Percentiles rank a stretch among this genome's conserved stretches.
Evolutionary conservation across 495 filamentous ascomycete species (phyloP).

Genomic region (Mytilinidion resinicola): DNA sequence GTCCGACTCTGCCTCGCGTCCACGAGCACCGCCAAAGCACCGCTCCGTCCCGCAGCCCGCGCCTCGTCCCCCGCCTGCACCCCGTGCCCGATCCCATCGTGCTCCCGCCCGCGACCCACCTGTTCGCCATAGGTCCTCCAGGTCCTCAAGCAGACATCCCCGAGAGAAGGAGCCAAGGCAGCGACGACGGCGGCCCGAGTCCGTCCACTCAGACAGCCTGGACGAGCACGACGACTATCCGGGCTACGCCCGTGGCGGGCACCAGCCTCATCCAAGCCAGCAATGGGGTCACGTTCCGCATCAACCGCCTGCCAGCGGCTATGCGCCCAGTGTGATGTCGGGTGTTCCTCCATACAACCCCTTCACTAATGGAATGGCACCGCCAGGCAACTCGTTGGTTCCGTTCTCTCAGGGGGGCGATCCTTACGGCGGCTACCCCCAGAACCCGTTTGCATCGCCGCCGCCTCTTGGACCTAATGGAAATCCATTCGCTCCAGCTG

Average conservation of each 20-base stretch:
- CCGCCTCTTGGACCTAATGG: constrained; percentile 11
- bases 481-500: constrained; percentile 32
- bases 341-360: constrained; percentile 19
- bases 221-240: constrained; percentile 36
- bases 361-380: constrained; percentile 11
- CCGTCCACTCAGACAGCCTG: constrained; percentile 31
- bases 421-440: constrained; percentile 27
- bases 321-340: constrained; percentile 30
- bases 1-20: constrained; percentile 37
- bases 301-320: constrained; percentile 27
- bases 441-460: constrained; percentile 34
- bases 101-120: constrained; percentile 19
- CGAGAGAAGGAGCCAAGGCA: constrained; percentile 23
- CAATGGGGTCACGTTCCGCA: constrained; percentile 23
- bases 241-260: constrained; percentile 23
- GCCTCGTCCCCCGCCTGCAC: constrained; percentile 26
- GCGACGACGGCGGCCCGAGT: constrained; percentile 1
- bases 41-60: constrained; percentile 12
- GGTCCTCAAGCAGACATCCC: constrained; percentile 15
- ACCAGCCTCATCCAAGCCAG: constrained; percentile 23
- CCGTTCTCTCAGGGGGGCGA: constrained; percentile 28
- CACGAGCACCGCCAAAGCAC: constrained; percentile 14
- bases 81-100: constrained; percentile 29
- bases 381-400: constrained; percentile 25
- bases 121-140: constrained; percentile 8